phyloP scores from a whole-genome alignment of 768 basidiomycete genomes.

The Xerocomus potaroensis region DNA sequence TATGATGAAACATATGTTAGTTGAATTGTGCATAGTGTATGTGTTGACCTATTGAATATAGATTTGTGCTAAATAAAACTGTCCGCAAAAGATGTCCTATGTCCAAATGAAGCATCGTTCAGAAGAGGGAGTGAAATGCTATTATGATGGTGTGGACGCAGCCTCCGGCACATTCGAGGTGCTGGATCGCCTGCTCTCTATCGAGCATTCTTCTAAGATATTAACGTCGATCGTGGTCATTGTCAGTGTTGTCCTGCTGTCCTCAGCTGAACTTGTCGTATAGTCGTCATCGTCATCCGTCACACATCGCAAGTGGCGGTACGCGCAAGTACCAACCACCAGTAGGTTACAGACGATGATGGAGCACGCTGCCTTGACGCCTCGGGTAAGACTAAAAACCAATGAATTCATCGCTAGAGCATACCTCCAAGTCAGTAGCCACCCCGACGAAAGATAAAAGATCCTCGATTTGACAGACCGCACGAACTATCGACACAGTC shows the following conservation, averaged over 20 bases:
- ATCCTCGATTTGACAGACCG: slow-evolving; percentile 6
- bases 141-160: neutral
- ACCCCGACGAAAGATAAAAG: slow-evolving; percentile 6
- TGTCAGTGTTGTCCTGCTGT: neutral
- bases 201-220: neutral
- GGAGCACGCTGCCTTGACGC: slow-evolving; percentile 10
- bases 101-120: neutral
- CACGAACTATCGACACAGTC: slow-evolving; percentile 11
- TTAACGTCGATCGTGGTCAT: slow-evolving; percentile 15
- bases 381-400: neutral
- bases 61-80: too few species aligned
- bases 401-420: too few species aligned
- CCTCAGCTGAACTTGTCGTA: slow-evolving; percentile 1
- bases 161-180: neutral
- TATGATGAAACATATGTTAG: too few species aligned
- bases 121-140: neutral
- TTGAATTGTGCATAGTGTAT: slow-evolving; percentile 12
- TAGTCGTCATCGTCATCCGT: slow-evolving; percentile 8
- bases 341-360: slow-evolving; percentile 21
- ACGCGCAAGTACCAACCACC: slow-evolving; percentile 15
- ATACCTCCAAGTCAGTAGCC: slow-evolving; percentile 15
- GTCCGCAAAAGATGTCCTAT: too few species aligned
- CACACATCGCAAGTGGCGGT: slow-evolving; percentile 10
- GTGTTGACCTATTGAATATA: too few species aligned
- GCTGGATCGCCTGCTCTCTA: neutral